These are phyloP conservation scores for Ambrosiella cleistominuta DNA, from an alignment of 2,329 filamentous ascomycete species.

Conservation along the genomic window DNA sequence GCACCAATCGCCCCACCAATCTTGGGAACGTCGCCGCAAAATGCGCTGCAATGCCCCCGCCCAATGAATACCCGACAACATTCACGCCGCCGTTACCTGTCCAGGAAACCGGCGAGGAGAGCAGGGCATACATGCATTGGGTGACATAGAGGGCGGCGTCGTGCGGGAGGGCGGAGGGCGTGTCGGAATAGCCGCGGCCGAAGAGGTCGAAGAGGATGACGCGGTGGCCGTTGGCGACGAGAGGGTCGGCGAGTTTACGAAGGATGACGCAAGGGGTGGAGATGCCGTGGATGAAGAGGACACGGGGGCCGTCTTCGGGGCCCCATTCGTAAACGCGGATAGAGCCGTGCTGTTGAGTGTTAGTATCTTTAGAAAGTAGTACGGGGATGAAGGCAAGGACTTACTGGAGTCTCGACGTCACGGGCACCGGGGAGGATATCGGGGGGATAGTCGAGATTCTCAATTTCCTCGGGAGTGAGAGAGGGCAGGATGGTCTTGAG, in stretches of 20 bases:
- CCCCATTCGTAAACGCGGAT: constrained; percentile 74
- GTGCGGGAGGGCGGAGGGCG: constrained; percentile 48
- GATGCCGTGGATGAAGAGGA: constrained; percentile 68
- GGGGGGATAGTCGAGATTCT: constrained; percentile 38
- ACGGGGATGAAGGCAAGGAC: not conserved
- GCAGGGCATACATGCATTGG: constrained; percentile 53
- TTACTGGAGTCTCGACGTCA: constrained; percentile 50
- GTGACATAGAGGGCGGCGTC: constrained; percentile 56
- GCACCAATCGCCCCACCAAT: constrained; percentile 50
- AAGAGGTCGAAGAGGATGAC: constrained; percentile 69
- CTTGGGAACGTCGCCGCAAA: constrained; percentile 58
- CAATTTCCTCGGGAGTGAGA: constrained; percentile 22
- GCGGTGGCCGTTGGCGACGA: constrained; percentile 53
- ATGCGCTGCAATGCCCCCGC: constrained; percentile 58
- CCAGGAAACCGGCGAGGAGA: constrained; percentile 54
- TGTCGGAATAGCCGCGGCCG: constrained; percentile 49
- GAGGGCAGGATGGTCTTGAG: constrained; percentile 24
- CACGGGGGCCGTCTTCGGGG: constrained; percentile 51
- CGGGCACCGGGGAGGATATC: constrained; percentile 54
- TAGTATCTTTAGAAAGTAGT: not conserved
- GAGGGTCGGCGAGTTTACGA: constrained; percentile 43
- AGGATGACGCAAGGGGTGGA: constrained; percentile 65
- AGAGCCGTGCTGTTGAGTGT: constrained; percentile 40
- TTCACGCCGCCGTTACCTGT: constrained; percentile 40
- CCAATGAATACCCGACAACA: constrained; percentile 65